Conservation (phyloP, 2,329 filamentous ascomycete genomes). For the Cercospora sp. region DNA sequence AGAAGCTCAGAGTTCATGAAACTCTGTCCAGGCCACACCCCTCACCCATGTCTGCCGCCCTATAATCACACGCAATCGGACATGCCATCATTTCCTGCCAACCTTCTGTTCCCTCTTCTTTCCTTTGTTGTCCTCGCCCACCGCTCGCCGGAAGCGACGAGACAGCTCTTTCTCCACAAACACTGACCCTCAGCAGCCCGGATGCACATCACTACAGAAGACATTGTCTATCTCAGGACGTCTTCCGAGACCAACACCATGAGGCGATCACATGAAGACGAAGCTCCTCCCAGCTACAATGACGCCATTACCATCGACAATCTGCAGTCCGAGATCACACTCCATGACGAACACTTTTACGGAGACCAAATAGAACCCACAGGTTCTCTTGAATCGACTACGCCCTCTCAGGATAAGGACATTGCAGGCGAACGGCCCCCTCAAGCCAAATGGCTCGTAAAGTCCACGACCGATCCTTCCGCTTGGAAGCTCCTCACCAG, state of each 20-base stretch:
- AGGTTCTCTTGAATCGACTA: background rate
- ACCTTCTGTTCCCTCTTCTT: conserved; percentile 1
- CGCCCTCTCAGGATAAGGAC: background rate
- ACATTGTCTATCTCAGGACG: conserved; percentile 16
- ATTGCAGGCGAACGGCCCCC: conserved; percentile 11
- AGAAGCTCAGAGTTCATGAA: conserved; percentile 6
- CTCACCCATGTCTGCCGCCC: background rate
- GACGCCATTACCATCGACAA: conserved; percentile 16
- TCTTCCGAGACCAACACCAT: conserved; percentile 14
- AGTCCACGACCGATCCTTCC: conserved; percentile 18
- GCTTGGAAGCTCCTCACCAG: conserved; percentile 22
- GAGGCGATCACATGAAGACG: conserved; percentile 11
- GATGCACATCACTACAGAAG: conserved; percentile 15
- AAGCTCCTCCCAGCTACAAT: conserved; percentile 19
- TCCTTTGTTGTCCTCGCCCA: conserved; percentile 1
- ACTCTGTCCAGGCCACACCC: conserved; percentile 3
- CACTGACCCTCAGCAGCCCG: background rate
- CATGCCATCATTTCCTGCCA: conserved; percentile 14
- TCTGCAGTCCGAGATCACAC: conserved; percentile 8
- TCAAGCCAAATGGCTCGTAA: conserved; percentile 23
- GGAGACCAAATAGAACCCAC: conserved; percentile 14
- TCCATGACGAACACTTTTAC: conserved; percentile 18
- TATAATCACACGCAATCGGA: conserved; percentile 4
- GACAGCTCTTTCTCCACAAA: background rate
- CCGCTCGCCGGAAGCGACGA: conserved; percentile 2